Base-by-base conservation (phyloP, 208 protist species). In the Wallacemonas sp. region DNA sequence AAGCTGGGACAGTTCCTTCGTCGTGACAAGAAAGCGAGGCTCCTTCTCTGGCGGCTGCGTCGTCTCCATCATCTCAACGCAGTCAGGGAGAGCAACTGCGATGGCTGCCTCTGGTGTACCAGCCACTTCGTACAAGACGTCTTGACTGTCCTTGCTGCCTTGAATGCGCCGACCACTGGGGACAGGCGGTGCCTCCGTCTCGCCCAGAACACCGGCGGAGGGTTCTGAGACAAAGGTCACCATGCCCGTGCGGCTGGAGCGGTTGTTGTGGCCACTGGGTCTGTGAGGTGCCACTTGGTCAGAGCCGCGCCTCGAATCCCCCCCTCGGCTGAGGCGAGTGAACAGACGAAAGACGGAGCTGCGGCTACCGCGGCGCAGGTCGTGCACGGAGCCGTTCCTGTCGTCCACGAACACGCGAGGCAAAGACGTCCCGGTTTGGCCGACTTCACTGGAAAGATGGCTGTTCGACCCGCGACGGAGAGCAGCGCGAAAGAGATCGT, bases 81-180 rank as follows among this genome's bases (percentile, higher is more conserved):
- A 17, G 36, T 17, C 36, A 41, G 6, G 9, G 36, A 41, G 36
- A 41, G 36, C 36, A 41, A 14, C 17, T 49, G 9, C 44, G 9
- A n/a, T 23, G 44, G 4, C n/a, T 17, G 19, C 19, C 44, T 49
- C 44, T 23, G 19, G 4, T 9, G 3, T 17, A 2, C 47, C 47
- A n/a, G 26, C 21, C 4, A 55, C 47, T 23, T 55, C 47, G 47
- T 33, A 55, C 47, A 55, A 23, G 21, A n/a, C 47, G 19, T 55
- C 47, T 33, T n/a, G 21, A 16, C 19, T 32, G 2, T 30, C 47
- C 4, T 30, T 17, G 17, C 47, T n/a, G 47, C 47, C n/a, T n/a
- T 55, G 21, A 2, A 55, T 23, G 17, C 47, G 47, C 6, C 4
- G 6, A 30, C 47, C 47, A 9, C 24, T 23, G 3, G 47, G 47